A percentile compares a stretch with the other conserved stretches of the same genome.
Evolutionary conservation across 805 yeast genomes (phyloP).

Genomic region (Candida verbasci): DNA sequence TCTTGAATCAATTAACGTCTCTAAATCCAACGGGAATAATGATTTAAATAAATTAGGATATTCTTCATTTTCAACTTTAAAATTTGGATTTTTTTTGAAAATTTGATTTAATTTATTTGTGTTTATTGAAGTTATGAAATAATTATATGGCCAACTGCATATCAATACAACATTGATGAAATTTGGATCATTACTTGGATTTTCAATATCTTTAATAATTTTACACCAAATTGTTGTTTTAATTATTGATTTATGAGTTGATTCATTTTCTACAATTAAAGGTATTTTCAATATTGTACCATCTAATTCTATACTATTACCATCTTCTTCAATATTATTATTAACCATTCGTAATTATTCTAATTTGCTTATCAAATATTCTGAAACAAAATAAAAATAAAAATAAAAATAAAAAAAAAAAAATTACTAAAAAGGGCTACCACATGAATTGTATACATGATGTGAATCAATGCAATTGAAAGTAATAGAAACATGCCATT

Average conservation of each 20-base stretch:
- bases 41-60: conserved; percentile 6
- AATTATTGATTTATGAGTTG: conserved; percentile 10
- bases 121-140: conserved; percentile 15
- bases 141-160: conserved; percentile 19
- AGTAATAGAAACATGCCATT: too few relatives aligned
- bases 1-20: conserved; percentile 6
- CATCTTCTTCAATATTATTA: conserved; percentile 6
- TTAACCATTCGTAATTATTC: neutral
- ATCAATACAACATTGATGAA: conserved; percentile 12
- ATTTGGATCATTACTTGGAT: conserved; percentile 7
- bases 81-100: conserved; percentile 7
- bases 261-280: conserved; percentile 15
- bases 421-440: too few relatives aligned
- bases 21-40: conserved; percentile 17
- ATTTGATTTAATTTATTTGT: conserved; percentile 5
- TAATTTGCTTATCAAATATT: neutral
- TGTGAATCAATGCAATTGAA: neutral
- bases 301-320: too few relatives aligned
- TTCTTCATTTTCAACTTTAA: conserved; percentile 4
- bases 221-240: conserved; percentile 15
- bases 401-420: neutral
- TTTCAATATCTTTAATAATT: conserved; percentile 8
- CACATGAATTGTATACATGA: too few relatives aligned
- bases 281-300: conserved; percentile 14
- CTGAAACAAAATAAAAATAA: neutral